Evolutionary conservation across 2,329 filamentous ascomycete genomes (phyloP).

Genomic region (Shiraia bambusicola): DNA sequence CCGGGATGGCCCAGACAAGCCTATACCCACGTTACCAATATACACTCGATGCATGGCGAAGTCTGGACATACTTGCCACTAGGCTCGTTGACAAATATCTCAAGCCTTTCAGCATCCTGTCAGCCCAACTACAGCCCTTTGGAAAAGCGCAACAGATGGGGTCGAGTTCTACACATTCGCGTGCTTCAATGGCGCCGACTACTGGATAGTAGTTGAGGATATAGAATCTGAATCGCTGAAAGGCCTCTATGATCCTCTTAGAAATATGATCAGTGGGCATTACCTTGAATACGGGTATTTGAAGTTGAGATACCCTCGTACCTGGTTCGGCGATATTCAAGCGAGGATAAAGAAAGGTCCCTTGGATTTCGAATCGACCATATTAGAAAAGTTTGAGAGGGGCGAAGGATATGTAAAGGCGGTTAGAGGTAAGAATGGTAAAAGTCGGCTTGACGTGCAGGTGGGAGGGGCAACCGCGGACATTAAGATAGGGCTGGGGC

Average conservation of each 20-base stretch:
- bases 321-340: constrained; percentile 17
- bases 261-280: constrained; percentile 15
- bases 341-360: constrained; percentile 8
- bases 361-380: constrained; percentile 12
- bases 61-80: constrained; percentile 8
- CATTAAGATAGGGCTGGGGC: too few species aligned
- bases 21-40: constrained; percentile 12
- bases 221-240: constrained; percentile 5
- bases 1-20: constrained; percentile 5
- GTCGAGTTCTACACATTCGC: constrained; percentile 1
- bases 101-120: constrained; percentile 9
- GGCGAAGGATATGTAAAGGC: constrained; percentile 14
- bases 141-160: constrained; percentile 12
- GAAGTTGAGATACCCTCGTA: constrained; percentile 8
- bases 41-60: constrained; percentile 9
- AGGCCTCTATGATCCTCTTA: constrained; percentile 11
- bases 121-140: constrained; percentile 3
- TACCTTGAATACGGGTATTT: constrained; percentile 7
- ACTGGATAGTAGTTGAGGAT: too few species aligned
- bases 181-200: constrained; percentile 1
- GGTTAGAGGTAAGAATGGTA: constrained; percentile 12
- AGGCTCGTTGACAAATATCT: constrained; percentile 14
- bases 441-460: too few species aligned
- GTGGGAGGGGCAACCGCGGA: too few species aligned
- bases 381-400: constrained; percentile 7